Conservation (phyloP, 2,329 filamentous ascomycete genomes). For the Colletotrichum sp. region DNA sequence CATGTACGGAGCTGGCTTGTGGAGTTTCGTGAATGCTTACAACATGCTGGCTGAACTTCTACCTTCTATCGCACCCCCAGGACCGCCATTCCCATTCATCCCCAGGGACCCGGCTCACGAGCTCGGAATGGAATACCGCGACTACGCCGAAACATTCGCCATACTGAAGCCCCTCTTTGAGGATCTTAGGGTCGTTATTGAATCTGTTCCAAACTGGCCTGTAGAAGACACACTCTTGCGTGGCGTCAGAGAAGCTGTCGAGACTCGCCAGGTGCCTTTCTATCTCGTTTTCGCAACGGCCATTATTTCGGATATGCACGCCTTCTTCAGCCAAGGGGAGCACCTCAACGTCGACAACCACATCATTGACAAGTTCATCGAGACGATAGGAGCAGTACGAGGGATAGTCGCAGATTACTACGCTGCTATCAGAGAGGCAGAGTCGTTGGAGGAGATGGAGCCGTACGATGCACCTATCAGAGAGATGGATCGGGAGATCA, state of each 20-base stretch:
- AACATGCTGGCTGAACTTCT: not conserved
- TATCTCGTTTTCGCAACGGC: constrained; percentile 44
- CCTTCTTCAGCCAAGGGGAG: not conserved
- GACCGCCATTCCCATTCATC: not conserved
- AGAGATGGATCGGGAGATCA: not conserved
- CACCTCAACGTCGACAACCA: constrained; percentile 26
- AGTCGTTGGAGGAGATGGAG: not conserved
- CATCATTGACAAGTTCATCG: constrained; percentile 18
- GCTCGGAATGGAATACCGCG: not conserved
- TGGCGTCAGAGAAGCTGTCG: constrained; percentile 34
- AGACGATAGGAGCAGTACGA: not conserved
- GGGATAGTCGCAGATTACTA: not conserved
- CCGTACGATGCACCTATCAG: not conserved
- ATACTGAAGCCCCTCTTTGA: not conserved
- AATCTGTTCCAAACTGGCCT: constrained; percentile 26
- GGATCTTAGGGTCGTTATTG: constrained; percentile 16
- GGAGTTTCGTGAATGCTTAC: not conserved
- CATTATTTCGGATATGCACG: constrained; percentile 42
- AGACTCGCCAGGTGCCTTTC: constrained; percentile 35
- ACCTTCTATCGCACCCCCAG: not conserved
- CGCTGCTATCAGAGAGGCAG: not conserved
- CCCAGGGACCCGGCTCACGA: not conserved
- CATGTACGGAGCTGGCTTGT: not conserved
- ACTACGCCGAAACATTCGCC: not conserved
- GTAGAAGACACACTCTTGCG: constrained; percentile 42